Base-by-base conservation (phyloP, 345 rosid genomes). In the Lepidium sativum region DNA sequence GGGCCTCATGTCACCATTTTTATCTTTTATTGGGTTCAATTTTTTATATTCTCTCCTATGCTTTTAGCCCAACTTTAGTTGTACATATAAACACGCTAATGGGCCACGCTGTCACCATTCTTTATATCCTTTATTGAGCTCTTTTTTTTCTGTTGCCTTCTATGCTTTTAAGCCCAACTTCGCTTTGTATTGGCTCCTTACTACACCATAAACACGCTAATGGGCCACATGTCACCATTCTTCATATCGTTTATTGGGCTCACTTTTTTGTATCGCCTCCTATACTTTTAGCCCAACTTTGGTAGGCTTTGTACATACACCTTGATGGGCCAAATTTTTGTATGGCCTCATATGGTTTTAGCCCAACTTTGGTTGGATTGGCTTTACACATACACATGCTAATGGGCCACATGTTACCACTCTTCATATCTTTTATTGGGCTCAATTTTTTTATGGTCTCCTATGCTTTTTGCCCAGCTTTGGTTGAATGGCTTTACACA, bases 131-230 rank as follows among this genome's bases (percentile, higher is more conserved):
- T 42, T 42, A 54, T 54, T 54, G 62, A 35, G 60, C 43, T 31
- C 12, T 3, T 3, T 29, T 48, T 11, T 25, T n/a, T 3, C 54
- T 49, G 15, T 17, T 40, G 11, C 9, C 11, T 2, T n/a, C 34
- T 38, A 18, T 21, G 25, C 20, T n/a, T 29, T 2, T 8, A 31
- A 23, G 25, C 25, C 25, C 25, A 23, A 23, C 25, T 20, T 20
- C 8, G 11, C 32, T 29, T 6, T 38, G 34, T 69, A 43, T 61
- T 23, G 73, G 58, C 65, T 47, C 37, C n/a, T n/a, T n/a, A n/a
- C n/a, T 42, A 9, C 18, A 14, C 38, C n/a, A 23, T 31, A 21
- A 21, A 20, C 51, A 40, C 3, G 1, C 6, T 50, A 51, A 40
- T 69, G 67, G 73, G 61, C 67, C 54, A 27, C 18, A 41, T n/a